These are phyloP conservation scores for Penicillium sp. DNA, from an alignment of 2,329 filamentous ascomycete genomes.

Conservation along the genomic window DNA sequence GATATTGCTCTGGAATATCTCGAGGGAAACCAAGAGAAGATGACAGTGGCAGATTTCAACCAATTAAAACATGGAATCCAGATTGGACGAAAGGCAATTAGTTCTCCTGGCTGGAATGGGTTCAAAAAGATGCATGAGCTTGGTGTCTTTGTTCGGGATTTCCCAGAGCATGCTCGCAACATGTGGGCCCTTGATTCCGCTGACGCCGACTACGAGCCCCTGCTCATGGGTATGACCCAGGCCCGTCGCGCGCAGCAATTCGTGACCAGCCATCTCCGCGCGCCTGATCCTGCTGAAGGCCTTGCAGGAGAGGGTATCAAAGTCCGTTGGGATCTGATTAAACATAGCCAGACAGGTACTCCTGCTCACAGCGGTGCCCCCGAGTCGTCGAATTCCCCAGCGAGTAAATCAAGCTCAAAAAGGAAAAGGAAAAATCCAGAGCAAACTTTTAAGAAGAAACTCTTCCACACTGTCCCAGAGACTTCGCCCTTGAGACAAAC, in stretches of 20 bases:
- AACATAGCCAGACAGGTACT: constrained; percentile 15
- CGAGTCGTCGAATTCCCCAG: constrained; percentile 14
- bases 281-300: constrained; percentile 39
- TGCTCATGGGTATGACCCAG: constrained; percentile 59
- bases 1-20: constrained; percentile 68
- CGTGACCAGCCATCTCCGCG: constrained; percentile 43
- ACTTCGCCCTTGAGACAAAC: constrained; percentile 58
- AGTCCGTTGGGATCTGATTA: constrained; percentile 30
- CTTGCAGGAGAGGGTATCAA: constrained; percentile 44
- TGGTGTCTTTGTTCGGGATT: constrained; percentile 67
- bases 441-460: constrained; percentile 31
- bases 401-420: constrained; percentile 23
- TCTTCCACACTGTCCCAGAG: constrained; percentile 27
- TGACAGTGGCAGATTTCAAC: constrained; percentile 59
- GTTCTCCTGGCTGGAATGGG: constrained; percentile 62
- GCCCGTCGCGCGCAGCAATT: constrained; percentile 56
- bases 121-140: constrained; percentile 74
- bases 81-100: constrained; percentile 59
- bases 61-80: constrained; percentile 64
- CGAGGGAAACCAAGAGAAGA: constrained; percentile 56
- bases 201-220: constrained; percentile 41
- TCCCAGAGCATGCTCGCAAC: constrained; percentile 59
- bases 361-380: constrained; percentile 14
- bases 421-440: constrained; percentile 28
- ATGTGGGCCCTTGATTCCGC: constrained; percentile 66